Conservation (phyloP, 371 early-diverging fungal species). For the Syncephalastrum contaminatum region DNA sequence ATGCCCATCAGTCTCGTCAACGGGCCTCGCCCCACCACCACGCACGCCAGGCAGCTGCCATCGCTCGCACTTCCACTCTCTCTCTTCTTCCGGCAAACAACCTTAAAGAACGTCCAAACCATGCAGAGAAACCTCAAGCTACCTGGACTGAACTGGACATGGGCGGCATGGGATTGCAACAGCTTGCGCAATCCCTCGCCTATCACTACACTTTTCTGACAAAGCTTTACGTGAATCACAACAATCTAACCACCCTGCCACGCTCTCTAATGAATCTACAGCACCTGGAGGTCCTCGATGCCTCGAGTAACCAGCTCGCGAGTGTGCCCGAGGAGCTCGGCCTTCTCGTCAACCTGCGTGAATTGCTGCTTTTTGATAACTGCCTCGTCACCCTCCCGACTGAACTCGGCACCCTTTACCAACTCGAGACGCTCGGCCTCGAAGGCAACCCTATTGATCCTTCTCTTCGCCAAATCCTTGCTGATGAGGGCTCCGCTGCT, state of each 20-base stretch:
- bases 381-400: constrained; percentile 83
- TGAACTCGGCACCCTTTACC: constrained; percentile 93
- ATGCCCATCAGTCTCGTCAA: constrained; percentile 71
- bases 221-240: constrained; percentile 92
- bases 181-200: constrained; percentile 75
- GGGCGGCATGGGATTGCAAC: constrained; percentile 91
- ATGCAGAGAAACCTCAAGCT: constrained; percentile 11
- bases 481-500: constrained; percentile 86
- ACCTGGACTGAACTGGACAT: constrained; percentile 87
- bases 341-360: constrained; percentile 77
- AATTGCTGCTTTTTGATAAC: constrained; percentile 94
- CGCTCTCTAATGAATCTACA: constrained; percentile 68
- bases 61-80: constrained; percentile 25
- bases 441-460: constrained; percentile 97
- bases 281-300: constrained; percentile 75
- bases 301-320: constrained; percentile 89
- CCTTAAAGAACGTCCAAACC: background rate
- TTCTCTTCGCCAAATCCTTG: constrained; percentile 75
- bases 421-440: constrained; percentile 90
- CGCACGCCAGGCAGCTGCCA: constrained; percentile 74
- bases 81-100: too few relatives aligned
- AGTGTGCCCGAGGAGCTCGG: constrained; percentile 92
- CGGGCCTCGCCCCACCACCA: constrained; percentile 83
- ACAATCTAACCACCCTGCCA: constrained; percentile 79
- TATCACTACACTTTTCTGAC: constrained; percentile 78